phyloP scores from a whole-genome alignment of 768 basidiomycete genomes.

The Zangia roseola region DNA sequence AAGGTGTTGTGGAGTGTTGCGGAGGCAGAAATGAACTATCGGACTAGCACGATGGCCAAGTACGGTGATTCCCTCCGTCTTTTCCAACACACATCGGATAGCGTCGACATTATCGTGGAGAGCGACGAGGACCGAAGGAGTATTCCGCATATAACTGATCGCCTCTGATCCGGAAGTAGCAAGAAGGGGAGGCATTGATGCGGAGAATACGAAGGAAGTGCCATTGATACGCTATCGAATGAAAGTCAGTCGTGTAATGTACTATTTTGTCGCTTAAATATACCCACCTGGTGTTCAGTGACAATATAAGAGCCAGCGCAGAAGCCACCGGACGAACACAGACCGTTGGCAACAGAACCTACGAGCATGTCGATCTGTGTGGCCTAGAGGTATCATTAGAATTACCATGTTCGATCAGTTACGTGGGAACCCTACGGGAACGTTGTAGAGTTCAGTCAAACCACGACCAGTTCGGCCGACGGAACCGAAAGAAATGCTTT shows the following conservation, averaged over 20 bases:
- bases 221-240: constrained; percentile 83
- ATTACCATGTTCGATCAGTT: not conserved
- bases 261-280: not conserved
- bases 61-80: constrained; percentile 75
- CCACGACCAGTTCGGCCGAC: constrained; percentile 94
- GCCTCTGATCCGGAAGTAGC: constrained; percentile 86
- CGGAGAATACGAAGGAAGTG: constrained; percentile 93
- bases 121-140: constrained; percentile 69
- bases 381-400: constrained; percentile 46
- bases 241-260: not conserved
- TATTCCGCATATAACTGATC: constrained; percentile 72
- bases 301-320: constrained; percentile 86
- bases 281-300: constrained; percentile 75
- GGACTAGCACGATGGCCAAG: constrained; percentile 86
- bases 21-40: constrained; percentile 80
- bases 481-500: constrained; percentile 89
- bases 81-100: constrained; percentile 80
- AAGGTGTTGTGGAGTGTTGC: constrained; percentile 29
- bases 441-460: constrained; percentile 90
- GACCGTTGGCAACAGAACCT: constrained; percentile 82
- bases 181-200: constrained; percentile 87
- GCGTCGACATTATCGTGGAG: constrained; percentile 81
- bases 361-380: constrained; percentile 93
- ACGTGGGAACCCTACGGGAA: constrained; percentile 60
- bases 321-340: constrained; percentile 88